These are phyloP conservation scores for Pseudotsuga menziesii DNA, from an alignment of 75 land plant species.

Conservation along the genomic window DNA sequence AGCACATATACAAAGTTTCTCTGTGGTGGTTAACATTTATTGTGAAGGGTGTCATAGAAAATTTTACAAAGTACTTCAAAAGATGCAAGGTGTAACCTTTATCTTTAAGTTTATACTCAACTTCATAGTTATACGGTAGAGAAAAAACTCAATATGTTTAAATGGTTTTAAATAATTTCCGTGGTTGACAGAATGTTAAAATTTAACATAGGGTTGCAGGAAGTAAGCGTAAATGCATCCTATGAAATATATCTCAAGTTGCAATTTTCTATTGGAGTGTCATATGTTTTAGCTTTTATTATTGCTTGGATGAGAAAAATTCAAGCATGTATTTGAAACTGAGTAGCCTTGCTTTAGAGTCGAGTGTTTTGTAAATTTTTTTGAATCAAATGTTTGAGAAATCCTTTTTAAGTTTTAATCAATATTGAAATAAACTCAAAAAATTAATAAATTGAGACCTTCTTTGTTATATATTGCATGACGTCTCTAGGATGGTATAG, in stretches of 20 bases:
- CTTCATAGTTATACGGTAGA: not conserved
- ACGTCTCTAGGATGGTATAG: too few relatives aligned
- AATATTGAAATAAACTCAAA: too few relatives aligned
- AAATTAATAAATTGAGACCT: too few relatives aligned
- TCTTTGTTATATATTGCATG: too few relatives aligned
- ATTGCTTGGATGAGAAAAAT: not conserved
- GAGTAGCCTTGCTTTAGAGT: too few relatives aligned
- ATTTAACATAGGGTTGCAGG: not conserved
- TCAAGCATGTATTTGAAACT: too few relatives aligned
- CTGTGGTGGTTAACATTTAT: not conserved
- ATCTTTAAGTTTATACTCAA: not conserved
- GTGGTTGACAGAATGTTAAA: not conserved
- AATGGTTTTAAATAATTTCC: not conserved
- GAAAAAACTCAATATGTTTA: not conserved
- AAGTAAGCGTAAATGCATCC: not conserved
- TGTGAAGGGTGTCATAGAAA: not conserved
- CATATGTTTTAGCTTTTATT: not conserved
- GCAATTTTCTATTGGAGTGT: not conserved
- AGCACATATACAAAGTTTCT: not conserved
- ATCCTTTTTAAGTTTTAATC: too few relatives aligned
- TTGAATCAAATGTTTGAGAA: too few relatives aligned
- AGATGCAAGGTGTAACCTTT: not conserved
- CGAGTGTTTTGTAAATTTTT: too few relatives aligned
- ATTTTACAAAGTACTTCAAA: not conserved
- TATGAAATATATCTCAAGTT: not conserved